A percentile compares a stretch with the other conserved stretches of the same genome.
phyloP scores from a whole-genome alignment of 805 yeast species.

The Pachysolen tannophilus region DNA sequence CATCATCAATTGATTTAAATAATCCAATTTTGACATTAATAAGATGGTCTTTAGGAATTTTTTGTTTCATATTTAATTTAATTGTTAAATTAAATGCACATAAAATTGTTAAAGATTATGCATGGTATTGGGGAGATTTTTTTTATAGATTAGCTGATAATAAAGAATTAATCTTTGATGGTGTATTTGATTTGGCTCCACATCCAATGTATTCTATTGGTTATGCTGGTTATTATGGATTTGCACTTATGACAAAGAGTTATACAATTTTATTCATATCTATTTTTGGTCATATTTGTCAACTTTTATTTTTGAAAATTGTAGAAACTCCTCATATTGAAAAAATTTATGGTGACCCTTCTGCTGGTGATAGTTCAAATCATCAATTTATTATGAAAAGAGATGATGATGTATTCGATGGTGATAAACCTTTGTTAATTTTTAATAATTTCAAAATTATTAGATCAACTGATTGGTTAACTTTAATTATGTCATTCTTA shows the following conservation, averaged over 20 bases:
- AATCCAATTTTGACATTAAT: constrained; percentile 39
- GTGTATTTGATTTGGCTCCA: constrained; percentile 83
- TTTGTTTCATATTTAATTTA: constrained; percentile 60
- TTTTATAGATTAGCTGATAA: constrained; percentile 68
- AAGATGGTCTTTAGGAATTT: constrained; percentile 51
- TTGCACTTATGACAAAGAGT: constrained; percentile 68
- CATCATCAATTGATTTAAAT: constrained; percentile 28
- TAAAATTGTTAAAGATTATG: constrained; percentile 80
- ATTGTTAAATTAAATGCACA: constrained; percentile 89
- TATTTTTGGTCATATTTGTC: constrained; percentile 66
- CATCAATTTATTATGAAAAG: constrained; percentile 25
- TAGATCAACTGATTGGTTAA: constrained; percentile 55
- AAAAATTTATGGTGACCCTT: constrained; percentile 54
- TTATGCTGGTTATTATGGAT: constrained; percentile 79
- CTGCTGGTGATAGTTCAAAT: constrained; percentile 1
- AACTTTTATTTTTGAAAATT: constrained; percentile 62
- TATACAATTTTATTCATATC: constrained; percentile 65
- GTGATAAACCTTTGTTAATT: constrained; percentile 39
- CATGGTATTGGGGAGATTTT: constrained; percentile 96
- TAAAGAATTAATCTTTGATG: constrained; percentile 69
- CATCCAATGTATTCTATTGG: constrained; percentile 93
- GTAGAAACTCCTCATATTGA: constrained; percentile 87
- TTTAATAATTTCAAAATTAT: constrained; percentile 55
- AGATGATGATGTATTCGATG: constrained; percentile 11
- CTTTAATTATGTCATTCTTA: constrained; percentile 35